Conservation (phyloP, 768 basidiomycete genomes). For the Panaeolus papilionaceus region DNA sequence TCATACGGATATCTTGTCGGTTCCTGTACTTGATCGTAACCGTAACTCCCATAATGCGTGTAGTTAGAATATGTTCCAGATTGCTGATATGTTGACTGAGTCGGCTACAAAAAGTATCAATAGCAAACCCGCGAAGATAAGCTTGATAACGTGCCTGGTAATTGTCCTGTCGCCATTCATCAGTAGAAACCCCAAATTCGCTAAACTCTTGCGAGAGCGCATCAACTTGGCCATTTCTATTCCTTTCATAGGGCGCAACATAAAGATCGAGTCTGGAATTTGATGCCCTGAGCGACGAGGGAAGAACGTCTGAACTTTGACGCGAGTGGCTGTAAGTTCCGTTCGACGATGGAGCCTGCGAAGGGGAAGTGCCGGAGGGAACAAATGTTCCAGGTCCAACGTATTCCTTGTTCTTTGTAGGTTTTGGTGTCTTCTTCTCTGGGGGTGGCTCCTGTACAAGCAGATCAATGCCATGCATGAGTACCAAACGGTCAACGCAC, state of each 20-base stretch:
- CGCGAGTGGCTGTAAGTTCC: constrained; percentile 44
- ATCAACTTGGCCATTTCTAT: constrained; percentile 51
- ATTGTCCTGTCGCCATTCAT: constrained; percentile 57
- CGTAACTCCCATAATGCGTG: constrained; percentile 38
- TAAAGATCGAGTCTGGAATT: constrained; percentile 74
- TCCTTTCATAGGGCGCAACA: constrained; percentile 72
- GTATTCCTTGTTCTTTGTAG: constrained; percentile 63
- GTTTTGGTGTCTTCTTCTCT: constrained; percentile 67
- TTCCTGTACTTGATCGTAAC: constrained; percentile 47
- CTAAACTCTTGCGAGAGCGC: constrained; percentile 67
- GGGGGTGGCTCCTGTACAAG: constrained; percentile 72
- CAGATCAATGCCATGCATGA: constrained; percentile 18
- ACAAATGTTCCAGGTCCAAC: constrained; percentile 82
- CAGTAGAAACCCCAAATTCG: constrained; percentile 63
- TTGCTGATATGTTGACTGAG: constrained; percentile 41
- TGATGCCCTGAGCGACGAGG: constrained; percentile 67
- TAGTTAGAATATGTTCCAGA: constrained; percentile 38
- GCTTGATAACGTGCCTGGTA: constrained; percentile 54
- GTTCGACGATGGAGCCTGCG: constrained; percentile 40
- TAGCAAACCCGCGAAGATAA: not conserved
- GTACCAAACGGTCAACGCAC: constrained; percentile 50
- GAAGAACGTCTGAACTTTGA: constrained; percentile 56
- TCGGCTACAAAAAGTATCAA: constrained; percentile 35
- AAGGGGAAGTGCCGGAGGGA: constrained; percentile 47
- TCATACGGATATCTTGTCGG: constrained; percentile 47